These are phyloP conservation scores for Silene uniflora DNA, from an alignment of 148 eudicot species.

Conservation along the genomic window DNA sequence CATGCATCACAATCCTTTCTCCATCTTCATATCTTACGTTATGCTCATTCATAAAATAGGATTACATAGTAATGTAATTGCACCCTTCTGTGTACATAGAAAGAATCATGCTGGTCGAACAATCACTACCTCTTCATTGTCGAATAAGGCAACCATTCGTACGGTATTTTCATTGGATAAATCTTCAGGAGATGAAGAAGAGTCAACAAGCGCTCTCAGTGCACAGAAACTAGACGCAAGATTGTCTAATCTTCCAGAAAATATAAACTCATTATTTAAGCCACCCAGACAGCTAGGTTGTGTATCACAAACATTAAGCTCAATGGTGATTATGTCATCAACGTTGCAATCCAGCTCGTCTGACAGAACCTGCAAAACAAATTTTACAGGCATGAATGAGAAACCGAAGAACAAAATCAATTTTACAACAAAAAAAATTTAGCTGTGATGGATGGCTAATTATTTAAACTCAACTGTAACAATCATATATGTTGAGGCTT, in stretches of 20 bases:
- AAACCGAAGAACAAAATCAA: not conserved
- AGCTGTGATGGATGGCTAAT: not conserved
- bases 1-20: constrained; percentile 1
- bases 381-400: not conserved
- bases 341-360: constrained; percentile 66
- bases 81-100: not conserved
- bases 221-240: constrained; percentile 97
- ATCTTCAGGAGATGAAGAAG: constrained; percentile 56
- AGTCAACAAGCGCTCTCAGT: constrained; percentile 87
- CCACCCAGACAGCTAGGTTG: constrained; percentile 98
- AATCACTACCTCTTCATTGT: constrained; percentile 82
- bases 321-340: constrained; percentile 72
- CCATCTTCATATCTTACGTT: not conserved
- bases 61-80: not conserved
- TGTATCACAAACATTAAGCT: constrained; percentile 88
- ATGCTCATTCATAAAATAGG: not conserved
- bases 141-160: constrained; percentile 90
- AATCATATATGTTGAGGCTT: not conserved
- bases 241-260: constrained; percentile 96
- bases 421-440: not conserved
- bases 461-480: not conserved
- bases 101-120: not conserved
- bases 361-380: constrained; percentile 63
- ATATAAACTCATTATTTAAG: constrained; percentile 84
- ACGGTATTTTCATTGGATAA: constrained; percentile 70